phyloP scores from a whole-genome alignment of 352 stramenopile genomes.

The Phytophthora capsici region DNA sequence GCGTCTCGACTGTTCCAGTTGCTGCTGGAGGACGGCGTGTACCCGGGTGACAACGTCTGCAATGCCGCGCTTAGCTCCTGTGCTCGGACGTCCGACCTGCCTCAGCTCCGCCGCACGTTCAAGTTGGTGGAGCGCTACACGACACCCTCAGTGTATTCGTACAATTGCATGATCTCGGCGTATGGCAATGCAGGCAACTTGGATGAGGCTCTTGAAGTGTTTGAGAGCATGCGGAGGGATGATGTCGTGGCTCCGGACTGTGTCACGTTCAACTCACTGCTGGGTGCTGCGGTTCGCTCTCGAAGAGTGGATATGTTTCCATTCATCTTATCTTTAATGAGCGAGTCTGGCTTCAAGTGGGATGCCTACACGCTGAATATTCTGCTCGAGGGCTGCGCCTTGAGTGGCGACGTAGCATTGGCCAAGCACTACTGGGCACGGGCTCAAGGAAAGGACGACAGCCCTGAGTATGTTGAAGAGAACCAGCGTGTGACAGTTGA shows the following conservation, averaged over 20 bases:
- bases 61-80: conserved; percentile 76
- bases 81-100: conserved; percentile 62
- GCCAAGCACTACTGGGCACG: conserved; percentile 67
- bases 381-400: conserved; percentile 68
- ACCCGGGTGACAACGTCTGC: conserved; percentile 74
- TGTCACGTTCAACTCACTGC: conserved; percentile 77
- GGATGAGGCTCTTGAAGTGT: conserved; percentile 69
- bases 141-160: conserved; percentile 73
- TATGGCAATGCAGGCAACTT: conserved; percentile 70
- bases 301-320: conserved; percentile 58
- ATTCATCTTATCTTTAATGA: conserved; percentile 62
- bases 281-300: conserved; percentile 63
- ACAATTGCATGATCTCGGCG: conserved; percentile 87
- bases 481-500: conserved; percentile 59
- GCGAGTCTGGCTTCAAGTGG: conserved; percentile 54
- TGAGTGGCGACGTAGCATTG: conserved; percentile 45
- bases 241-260: conserved; percentile 49
- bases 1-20: conserved; percentile 67
- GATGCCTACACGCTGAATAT: conserved; percentile 82
- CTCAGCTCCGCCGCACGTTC: conserved; percentile 68
- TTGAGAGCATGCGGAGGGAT: conserved; percentile 44
- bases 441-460: conserved; percentile 31
- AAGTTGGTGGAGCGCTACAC: conserved; percentile 64
- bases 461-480: conserved; percentile 8
- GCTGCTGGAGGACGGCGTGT: conserved; percentile 72